Evolutionary conservation across 2,329 filamentous ascomycete species (phyloP), one percentile per base, ranked within the genome.

Genomic region (Trichoderma sp.): DNA sequence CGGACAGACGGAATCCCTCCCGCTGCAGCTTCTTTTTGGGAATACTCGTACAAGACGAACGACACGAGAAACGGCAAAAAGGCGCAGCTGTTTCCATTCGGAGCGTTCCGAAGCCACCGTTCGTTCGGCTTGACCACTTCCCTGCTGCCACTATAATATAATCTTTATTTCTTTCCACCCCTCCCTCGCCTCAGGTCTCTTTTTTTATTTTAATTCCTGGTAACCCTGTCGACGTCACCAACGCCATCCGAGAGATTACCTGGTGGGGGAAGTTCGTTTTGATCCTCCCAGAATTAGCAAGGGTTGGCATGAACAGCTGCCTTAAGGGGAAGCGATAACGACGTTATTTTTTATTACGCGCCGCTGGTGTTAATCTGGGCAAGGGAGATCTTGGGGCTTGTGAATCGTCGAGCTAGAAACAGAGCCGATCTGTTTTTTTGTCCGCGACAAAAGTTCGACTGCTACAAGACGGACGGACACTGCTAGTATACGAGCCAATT

Each of bases 271-370:
- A 64, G 4, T 21, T 38, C 69, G 59, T 53, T 24, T 27, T 60
- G 59, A 65, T 72, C 69, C 60, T 31, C 16, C 45, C 41, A 24
- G 29, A 27, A 16, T 65, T 72, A 38, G 31, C 69, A 64, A 64
- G 69, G 68, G 69, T 62, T 72, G 38, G 53, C 69, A 72, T 72
- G 69, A 72, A 72, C 60, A 72, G 31, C 69, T 72, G 41, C 69
- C 69, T 50, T 72, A 72, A 72, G 60, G 69, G 69, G 69, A 72
- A 72, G 31, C 29, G 60, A 72, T 56, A 72, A 64, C 60, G 29
- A 50, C 38, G 16, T 21, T 53, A 12, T 35, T 35, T 72, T 72
- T 64, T 50, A 72, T 72, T 72, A 64, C 69, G 41, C 60, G 59
- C 59, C 29, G 29, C 12, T 63, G 29, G 14, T 64, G 60, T 64